Evolutionary conservation across 805 yeast species (phyloP), one percentile per base, ranked within the genome.

Genomic region (Wickerhamiella parazyma): DNA sequence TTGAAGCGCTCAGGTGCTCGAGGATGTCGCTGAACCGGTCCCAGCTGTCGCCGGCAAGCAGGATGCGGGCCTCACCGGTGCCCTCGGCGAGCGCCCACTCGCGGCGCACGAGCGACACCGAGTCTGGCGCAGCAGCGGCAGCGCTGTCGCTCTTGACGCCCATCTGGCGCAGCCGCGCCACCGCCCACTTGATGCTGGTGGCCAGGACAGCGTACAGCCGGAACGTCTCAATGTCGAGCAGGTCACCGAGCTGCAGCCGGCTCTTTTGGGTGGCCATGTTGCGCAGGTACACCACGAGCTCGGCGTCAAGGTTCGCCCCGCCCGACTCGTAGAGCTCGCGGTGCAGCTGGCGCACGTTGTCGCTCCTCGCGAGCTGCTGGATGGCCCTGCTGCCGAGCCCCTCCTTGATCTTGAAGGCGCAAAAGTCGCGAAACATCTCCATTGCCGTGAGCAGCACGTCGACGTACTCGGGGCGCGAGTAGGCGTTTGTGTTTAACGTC

Each of bases 401-500:
- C 16, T 46, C 51, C 8, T 49, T 42, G 44, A 38, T 48, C 22
- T 46, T 45, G 16, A 42, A 37, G 4, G 36, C 36, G 35, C 51
- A 48, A 36, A 33, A 49, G 22, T 45, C 41, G 17, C 46, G 21
- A 4, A 46, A 28, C 19, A 51, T 52, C 38, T 49, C 47, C 45
- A 56, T 46, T 35, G 57, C 47, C 5, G 50, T 49, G 6, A 62
- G 48, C n/a, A 62, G 46, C 36, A 62, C 49, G 5, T 45, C 40
- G 0, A 75, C 73, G 55, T 76, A 75, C 21, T 73, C 76, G 31
- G 67, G 64, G 43, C 85, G 69, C 53, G 69, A 80, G 36, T 70
- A 63, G 25, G 72, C 60, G 3, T 82, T 75, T 2, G 84, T 76
- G 55, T 76, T 78, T 44, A 80, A 63, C 4, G 74, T 57, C 33